Evolutionary conservation across 129 eudicot species (phyloP).

Genomic region (Deinandra increscens): DNA sequence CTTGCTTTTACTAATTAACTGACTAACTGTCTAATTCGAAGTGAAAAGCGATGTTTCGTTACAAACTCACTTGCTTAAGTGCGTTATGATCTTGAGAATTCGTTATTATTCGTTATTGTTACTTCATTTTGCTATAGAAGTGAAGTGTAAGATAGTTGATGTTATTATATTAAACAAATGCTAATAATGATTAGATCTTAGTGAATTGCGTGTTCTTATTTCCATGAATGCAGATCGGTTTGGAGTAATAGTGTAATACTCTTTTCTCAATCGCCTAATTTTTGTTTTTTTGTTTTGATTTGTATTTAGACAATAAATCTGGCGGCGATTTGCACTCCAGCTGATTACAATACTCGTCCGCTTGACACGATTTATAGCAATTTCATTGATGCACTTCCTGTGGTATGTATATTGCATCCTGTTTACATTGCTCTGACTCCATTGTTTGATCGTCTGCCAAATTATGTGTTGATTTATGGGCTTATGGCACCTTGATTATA

Average conservation of each 20-base stretch:
- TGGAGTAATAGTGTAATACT: not conserved
- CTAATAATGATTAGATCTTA: not conserved
- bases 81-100: not conserved
- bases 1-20: too few relatives aligned
- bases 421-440: not conserved
- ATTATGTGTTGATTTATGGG: not conserved
- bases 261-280: conserved; percentile 12
- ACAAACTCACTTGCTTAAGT: not conserved
- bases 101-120: not conserved
- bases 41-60: not conserved
- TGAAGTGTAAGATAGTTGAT: conserved; percentile 14
- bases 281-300: not conserved
- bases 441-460: not conserved
- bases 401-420: conserved; percentile 47
- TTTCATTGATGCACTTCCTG: conserved; percentile 95
- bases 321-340: conserved; percentile 98
- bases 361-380: conserved; percentile 98
- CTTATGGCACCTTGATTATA: conserved; percentile 20
- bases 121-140: not conserved
- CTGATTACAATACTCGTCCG: conserved; percentile 94
- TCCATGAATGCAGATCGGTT: conserved; percentile 14
- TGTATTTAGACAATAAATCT: conserved; percentile 70
- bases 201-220: conserved; percentile 18
- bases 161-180: conserved; percentile 6
- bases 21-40: not conserved